Percentiles rank a stretch among this genome's conserved stretches.
These are phyloP conservation scores for Termitomyces sp. DNA, from an alignment of 768 basidiomycete genomes.

Conservation along the genomic window DNA sequence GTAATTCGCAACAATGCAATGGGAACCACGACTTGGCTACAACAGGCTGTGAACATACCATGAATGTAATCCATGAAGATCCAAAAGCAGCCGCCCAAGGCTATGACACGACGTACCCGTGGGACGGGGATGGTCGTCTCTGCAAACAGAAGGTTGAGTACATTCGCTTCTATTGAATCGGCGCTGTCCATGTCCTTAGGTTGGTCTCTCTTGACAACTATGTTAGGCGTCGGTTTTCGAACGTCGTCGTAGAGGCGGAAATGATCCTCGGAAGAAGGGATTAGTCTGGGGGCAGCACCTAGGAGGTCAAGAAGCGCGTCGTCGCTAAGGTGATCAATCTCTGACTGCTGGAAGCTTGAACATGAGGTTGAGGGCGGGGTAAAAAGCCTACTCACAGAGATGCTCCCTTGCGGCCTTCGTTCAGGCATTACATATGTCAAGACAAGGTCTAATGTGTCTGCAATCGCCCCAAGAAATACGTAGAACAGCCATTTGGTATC, in stretches of 20 bases:
- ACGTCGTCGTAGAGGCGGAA: neutral
- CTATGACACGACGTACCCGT: conserved; percentile 5
- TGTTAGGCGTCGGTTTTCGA: too few species aligned
- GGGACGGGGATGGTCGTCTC: conserved; percentile 17
- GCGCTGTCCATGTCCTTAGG: neutral
- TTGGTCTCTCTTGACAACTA: too few species aligned
- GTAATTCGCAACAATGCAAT: conserved; percentile 14
- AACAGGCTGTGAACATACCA: too few species aligned
- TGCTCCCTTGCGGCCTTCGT: neutral
- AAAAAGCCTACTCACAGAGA: neutral
- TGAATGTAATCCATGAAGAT: too few species aligned
- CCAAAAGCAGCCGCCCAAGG: too few species aligned
- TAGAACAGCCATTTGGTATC: neutral
- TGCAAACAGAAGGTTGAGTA: conserved; percentile 2
- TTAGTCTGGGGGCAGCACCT: too few species aligned
- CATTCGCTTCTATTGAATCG: conserved; percentile 3
- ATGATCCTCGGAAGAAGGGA: too few species aligned
- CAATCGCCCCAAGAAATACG: neutral
- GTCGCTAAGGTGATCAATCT: conserved; percentile 2
- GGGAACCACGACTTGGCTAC: too few species aligned
- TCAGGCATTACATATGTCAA: neutral
- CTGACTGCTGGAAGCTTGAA: neutral
- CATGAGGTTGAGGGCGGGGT: neutral
- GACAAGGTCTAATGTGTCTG: neutral
- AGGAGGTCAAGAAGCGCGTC: conserved; percentile 1